Conservation (phyloP, 148 eudicot species). For the Rheum nobile region DNA sequence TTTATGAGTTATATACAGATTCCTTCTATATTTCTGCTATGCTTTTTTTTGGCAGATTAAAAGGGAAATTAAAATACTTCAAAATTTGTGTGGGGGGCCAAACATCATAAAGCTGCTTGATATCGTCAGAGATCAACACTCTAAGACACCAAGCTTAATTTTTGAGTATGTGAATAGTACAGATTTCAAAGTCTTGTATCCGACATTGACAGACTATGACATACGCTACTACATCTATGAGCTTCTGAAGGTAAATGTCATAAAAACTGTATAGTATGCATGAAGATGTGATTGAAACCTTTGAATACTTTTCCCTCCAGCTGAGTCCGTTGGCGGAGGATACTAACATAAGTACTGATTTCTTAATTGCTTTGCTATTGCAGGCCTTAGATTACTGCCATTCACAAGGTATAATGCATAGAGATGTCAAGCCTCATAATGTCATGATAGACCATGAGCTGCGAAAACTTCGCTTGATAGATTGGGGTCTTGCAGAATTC, state of each 20-base stretch:
- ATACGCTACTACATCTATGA: slow-evolving; percentile 96
- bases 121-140: slow-evolving; percentile 89
- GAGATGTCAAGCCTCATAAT: slow-evolving; percentile 97
- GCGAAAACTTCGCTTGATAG: slow-evolving; percentile 83
- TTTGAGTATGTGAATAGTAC: slow-evolving; percentile 92
- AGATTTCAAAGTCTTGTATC: slow-evolving; percentile 88
- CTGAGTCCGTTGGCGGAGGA: not conserved
- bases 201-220: slow-evolving; percentile 87
- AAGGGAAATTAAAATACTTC: slow-evolving; percentile 90
- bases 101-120: slow-evolving; percentile 75
- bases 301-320: not conserved
- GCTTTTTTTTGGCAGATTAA: slow-evolving; percentile 46
- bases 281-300: not conserved
- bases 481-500: slow-evolving; percentile 98
- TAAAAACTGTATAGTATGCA: not conserved
- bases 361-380: not conserved
- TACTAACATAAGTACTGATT: not conserved
- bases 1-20: not conserved
- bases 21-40: not conserved
- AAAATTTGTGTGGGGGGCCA: slow-evolving; percentile 87
- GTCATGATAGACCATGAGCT: slow-evolving; percentile 95
- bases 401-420: slow-evolving; percentile 96
- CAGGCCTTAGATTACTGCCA: slow-evolving; percentile 93
- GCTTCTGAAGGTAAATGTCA: slow-evolving; percentile 62
- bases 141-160: slow-evolving; percentile 92